These are phyloP conservation scores for Hymenoscyphus scutula DNA, from an alignment of 2,329 filamentous ascomycete species.

Conservation along the genomic window DNA sequence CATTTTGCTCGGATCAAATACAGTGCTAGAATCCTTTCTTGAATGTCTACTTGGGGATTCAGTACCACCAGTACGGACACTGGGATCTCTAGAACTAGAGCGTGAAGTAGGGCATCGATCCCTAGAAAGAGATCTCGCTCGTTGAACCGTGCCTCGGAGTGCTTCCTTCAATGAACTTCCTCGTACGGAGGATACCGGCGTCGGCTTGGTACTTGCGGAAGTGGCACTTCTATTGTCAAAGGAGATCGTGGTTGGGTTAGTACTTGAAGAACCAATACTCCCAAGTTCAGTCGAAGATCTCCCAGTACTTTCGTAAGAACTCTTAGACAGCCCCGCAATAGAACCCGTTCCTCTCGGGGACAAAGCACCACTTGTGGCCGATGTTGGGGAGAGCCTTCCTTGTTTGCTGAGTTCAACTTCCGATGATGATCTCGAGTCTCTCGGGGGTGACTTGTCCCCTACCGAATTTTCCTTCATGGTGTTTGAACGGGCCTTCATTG, in stretches of 20 bases:
- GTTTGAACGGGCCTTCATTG: conserved; percentile 15
- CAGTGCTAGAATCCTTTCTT: conserved; percentile 23
- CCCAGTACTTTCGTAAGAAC: conserved; percentile 28
- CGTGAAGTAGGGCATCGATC: conserved; percentile 21
- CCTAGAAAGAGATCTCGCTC: conserved; percentile 25
- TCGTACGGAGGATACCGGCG: conserved; percentile 7
- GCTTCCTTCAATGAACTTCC: conserved; percentile 33
- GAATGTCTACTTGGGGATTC: conserved; percentile 7
- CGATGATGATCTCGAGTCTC: conserved; percentile 19
- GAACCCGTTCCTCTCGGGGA: conserved; percentile 14
- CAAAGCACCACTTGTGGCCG: conserved; percentile 6
- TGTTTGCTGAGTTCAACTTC: conserved; percentile 20
- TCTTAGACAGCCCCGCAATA: conserved; percentile 22
- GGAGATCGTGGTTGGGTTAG: conserved; percentile 14
- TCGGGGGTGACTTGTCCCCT: conserved; percentile 15
- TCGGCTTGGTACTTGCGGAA: neutral
- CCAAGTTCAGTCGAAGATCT: conserved; percentile 21
- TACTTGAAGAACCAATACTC: conserved; percentile 21
- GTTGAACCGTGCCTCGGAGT: conserved; percentile 31
- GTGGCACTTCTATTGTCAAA: neutral
- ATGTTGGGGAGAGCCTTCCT: neutral
- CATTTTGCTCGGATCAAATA: conserved; percentile 37
- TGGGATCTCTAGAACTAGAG: conserved; percentile 21
- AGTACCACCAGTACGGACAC: conserved; percentile 17
- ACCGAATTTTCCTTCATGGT: conserved; percentile 12